Evolutionary conservation across 306 rosid genomes (phyloP).

Genomic region (Cicer cuneatum): DNA sequence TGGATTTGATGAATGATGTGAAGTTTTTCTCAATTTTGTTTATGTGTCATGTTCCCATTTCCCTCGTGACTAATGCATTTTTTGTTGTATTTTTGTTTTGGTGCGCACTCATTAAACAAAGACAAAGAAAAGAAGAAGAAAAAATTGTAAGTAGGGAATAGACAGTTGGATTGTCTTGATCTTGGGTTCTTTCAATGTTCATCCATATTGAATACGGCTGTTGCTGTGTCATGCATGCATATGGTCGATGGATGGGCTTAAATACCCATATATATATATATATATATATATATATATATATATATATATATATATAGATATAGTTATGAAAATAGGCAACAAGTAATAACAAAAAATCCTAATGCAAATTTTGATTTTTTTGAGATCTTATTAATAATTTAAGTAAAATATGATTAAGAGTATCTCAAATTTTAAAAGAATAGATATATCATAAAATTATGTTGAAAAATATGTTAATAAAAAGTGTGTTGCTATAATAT

Average conservation of each 20-base stretch:
- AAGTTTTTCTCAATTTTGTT: neutral
- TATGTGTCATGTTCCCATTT: neutral
- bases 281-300: no score
- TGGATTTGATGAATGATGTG: slow-evolving; percentile 40
- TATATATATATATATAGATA: neutral
- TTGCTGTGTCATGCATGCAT: neutral
- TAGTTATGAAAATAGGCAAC: neutral
- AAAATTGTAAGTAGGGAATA: slow-evolving; percentile 21
- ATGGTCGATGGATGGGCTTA: neutral
- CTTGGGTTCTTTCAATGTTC: neutral
- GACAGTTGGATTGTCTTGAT: neutral
- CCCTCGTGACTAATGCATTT: neutral
- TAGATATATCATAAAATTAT: no score
- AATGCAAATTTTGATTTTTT: no score
- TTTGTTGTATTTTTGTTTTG: neutral
- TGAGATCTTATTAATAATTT: no score
- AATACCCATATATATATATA: no score
- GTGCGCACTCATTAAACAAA: slow-evolving; percentile 33
- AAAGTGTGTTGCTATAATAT: no score
- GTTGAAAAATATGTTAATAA: no score
- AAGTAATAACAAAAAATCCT: neutral
- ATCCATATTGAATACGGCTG: slow-evolving; percentile 7
- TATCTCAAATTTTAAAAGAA: no score
- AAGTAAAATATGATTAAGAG: no score
- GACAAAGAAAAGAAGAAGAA: slow-evolving; percentile 22